Evolutionary conservation across 129 eudicot species (phyloP).

Genomic region (Tagetes erecta): DNA sequence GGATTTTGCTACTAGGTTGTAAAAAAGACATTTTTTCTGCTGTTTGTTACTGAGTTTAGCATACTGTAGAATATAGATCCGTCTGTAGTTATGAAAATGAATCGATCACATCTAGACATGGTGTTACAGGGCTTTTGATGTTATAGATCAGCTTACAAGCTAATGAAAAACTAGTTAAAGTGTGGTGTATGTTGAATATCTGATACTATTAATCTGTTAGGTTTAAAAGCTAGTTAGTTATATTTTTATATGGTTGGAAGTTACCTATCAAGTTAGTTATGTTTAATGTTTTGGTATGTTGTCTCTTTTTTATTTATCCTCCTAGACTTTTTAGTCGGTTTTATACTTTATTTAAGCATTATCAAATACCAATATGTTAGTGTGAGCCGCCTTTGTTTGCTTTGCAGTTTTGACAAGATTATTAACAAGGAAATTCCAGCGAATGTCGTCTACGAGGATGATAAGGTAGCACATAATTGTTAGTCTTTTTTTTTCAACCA

Average conservation of each 20-base stretch:
- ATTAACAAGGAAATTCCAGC: slow-evolving; percentile 85
- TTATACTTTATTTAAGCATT: no score
- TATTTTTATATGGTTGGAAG: slow-evolving; percentile 7
- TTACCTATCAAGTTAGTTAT: background rate
- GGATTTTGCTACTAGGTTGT: slow-evolving; percentile 1
- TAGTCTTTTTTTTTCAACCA: background rate
- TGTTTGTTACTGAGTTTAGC: background rate
- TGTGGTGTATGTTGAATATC: background rate
- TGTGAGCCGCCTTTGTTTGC: background rate
- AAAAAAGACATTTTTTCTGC: background rate
- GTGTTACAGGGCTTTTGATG: background rate
- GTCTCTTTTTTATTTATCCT: background rate
- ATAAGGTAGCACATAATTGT: slow-evolving; percentile 46
- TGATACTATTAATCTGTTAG: background rate
- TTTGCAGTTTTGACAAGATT: slow-evolving; percentile 81
- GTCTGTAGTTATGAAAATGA: no score
- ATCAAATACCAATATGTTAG: background rate
- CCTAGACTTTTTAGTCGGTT: slow-evolving; percentile 1
- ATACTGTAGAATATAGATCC: no score
- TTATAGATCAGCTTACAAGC: background rate
- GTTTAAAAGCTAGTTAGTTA: background rate
- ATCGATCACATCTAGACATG: background rate
- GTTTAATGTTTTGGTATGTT: background rate
- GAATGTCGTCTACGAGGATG: slow-evolving; percentile 79
- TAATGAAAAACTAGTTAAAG: background rate